phyloP scores from a whole-genome alignment of 1,139 yeast genomes.

The Taphrina pruni region DNA sequence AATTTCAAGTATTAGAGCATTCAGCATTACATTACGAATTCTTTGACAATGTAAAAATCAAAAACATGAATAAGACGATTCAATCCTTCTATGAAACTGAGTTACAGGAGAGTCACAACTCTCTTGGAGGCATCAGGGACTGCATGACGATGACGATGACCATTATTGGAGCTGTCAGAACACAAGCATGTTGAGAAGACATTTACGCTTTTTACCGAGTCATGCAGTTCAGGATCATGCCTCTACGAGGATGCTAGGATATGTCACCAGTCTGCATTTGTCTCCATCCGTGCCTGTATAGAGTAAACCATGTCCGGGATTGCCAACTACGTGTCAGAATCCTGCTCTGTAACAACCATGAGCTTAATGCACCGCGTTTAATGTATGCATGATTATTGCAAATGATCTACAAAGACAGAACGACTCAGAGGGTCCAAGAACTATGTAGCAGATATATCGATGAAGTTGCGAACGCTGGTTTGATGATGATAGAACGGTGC shows the following conservation, averaged over 20 bases:
- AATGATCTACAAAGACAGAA: too few species aligned
- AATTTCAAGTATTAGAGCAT: slow-evolving; percentile 11
- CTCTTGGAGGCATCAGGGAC: neutral
- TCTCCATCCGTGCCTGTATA: too few species aligned
- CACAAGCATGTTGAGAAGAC: slow-evolving; percentile 27
- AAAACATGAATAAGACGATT: neutral
- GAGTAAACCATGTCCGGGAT: too few species aligned
- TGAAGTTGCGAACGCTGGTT: too few species aligned
- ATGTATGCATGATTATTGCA: too few species aligned
- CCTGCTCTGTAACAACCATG: too few species aligned
- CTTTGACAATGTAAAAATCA: neutral
- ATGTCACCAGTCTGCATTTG: neutral
- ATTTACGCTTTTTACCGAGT: slow-evolving; percentile 40
- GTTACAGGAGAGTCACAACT: neutral
- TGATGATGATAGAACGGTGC: too few species aligned
- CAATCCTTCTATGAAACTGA: neutral
- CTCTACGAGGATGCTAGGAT: neutral
- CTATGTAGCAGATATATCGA: too few species aligned
- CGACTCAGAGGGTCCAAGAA: too few species aligned
- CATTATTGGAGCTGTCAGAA: slow-evolving; percentile 41
- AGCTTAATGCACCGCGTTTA: too few species aligned
- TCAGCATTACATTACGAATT: slow-evolving; percentile 9
- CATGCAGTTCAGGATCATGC: slow-evolving; percentile 3
- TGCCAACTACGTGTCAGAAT: too few species aligned
- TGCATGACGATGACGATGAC: slow-evolving; percentile 32